Evolutionary conservation across 208 protist species (phyloP), one percentile per base, ranked within the genome.

Genomic region (Leishmania tarentolae): DNA sequence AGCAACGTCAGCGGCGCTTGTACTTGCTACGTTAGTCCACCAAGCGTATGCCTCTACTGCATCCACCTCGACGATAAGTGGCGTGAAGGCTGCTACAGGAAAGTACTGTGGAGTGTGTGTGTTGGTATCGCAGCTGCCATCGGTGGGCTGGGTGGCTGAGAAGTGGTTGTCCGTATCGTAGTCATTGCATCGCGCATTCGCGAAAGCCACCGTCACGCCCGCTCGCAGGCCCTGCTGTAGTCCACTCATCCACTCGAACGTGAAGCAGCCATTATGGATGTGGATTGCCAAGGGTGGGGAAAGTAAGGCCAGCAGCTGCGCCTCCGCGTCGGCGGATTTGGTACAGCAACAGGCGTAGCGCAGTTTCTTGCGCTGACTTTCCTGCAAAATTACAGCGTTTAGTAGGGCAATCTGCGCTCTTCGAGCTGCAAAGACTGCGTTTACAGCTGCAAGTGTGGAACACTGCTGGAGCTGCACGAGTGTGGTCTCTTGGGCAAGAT

Each of bases 1-100:
- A 7, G 57, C 56, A n/a, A 28, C 59, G 9, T 80, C 68, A 7
- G 46, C 71, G 8, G 44, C 63, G 31, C 50, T 75, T 2, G 31
- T 50, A 50, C 11, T 1, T 24, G n/a, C 52, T 50, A 37, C 40
- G 37, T 8, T 40, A 46, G 76, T 72, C 82, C 82, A 86, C 82
- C 82, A 86, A 40, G 72, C 65, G 42, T 80, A 86, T 35, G 82
- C 82, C 53, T 86, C 82, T 50, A 59, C 69, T 24, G 78, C 59
- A 46, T 70, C 46, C 2, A 82, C 73, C 13, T 78, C 78, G 13
- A 82, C 44, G 37, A 82, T 35, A 42, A 82, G 77, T 24, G 82
- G 82, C 65, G 72, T 70, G 13, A 24, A 47, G 6, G 40, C 17
- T 9, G 82, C 59, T n/a, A 79, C 53, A 46, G 76, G 70, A 56